These are phyloP conservation scores for Haplographium delicatum DNA, from an alignment of 495 filamentous ascomycete genomes.

Conservation along the genomic window DNA sequence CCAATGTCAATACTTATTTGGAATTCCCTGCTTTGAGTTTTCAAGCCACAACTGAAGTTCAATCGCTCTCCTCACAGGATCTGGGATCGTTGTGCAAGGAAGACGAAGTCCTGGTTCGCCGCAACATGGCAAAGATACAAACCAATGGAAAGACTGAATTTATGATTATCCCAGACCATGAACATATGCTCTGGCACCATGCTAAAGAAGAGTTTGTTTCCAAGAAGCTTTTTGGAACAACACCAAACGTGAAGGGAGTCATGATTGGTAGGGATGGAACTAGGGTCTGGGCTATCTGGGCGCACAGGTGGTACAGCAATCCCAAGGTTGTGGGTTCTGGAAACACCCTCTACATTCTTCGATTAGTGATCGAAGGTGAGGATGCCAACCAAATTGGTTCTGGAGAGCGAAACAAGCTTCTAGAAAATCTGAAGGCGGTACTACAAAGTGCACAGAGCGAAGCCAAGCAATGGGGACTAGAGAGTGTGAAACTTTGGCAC, in stretches of 20 bases:
- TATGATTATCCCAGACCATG: slow-evolving; percentile 65
- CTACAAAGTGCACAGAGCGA: slow-evolving; percentile 34
- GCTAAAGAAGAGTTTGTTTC: slow-evolving; percentile 78
- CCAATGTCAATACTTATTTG: slow-evolving; percentile 58
- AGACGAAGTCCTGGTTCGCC: slow-evolving; percentile 49
- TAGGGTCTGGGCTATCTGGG: slow-evolving; percentile 78
- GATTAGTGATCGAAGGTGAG: slow-evolving; percentile 64
- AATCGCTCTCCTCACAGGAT: neutral
- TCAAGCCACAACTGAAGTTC: neutral
- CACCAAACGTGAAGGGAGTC: slow-evolving; percentile 61
- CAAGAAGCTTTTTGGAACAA: slow-evolving; percentile 42
- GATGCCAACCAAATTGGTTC: slow-evolving; percentile 6
- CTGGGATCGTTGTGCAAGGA: slow-evolving; percentile 4
- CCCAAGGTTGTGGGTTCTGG: slow-evolving; percentile 31
- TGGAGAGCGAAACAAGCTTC: slow-evolving; percentile 25
- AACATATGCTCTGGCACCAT: slow-evolving; percentile 80
- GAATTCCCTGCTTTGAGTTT: slow-evolving; percentile 43
- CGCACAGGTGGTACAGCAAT: slow-evolving; percentile 54
- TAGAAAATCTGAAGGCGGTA: slow-evolving; percentile 33
- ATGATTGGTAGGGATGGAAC: slow-evolving; percentile 45
- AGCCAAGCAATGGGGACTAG: slow-evolving; percentile 35
- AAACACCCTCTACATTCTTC: slow-evolving; percentile 72
- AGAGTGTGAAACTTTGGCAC: slow-evolving; percentile 46
- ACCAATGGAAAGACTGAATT: slow-evolving; percentile 39
- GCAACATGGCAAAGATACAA: slow-evolving; percentile 27